Evolutionary conservation across 2,329 filamentous ascomycete species (phyloP).

Genomic region (Verticillium klebahnii): DNA sequence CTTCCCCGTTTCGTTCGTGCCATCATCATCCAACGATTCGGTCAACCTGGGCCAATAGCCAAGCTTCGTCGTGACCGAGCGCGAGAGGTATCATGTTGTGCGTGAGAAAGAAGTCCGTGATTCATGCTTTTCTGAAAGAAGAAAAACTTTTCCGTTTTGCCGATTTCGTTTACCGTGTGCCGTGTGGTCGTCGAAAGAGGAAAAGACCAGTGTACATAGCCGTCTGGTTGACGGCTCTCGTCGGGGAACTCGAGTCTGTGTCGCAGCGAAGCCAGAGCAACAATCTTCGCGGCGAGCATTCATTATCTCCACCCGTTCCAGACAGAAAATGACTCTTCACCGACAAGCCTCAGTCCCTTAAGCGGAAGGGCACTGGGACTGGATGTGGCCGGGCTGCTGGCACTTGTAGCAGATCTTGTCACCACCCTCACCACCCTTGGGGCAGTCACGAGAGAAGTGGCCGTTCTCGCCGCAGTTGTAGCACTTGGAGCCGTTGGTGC

Average conservation of each 20-base stretch:
- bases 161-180: conserved; percentile 1
- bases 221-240: not conserved
- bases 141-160: conserved; percentile 1
- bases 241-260: not conserved
- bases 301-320: not conserved
- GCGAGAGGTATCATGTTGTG: conserved; percentile 1
- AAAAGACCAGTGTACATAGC: conserved; percentile 1
- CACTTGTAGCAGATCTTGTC: conserved; percentile 99
- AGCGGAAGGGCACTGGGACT: conserved; percentile 88
- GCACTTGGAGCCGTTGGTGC: conserved; percentile 98
- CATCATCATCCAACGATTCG: not conserved
- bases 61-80: not conserved
- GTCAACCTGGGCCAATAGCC: not conserved
- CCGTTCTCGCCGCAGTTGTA: conserved; percentile 97
- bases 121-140: not conserved
- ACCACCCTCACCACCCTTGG: conserved; percentile 77
- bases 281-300: not conserved
- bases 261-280: conserved; percentile 2
- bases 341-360: conserved; percentile 26
- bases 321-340: conserved; percentile 11
- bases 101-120: not conserved
- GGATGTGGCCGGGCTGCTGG: conserved; percentile 79
- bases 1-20: conserved; percentile 3
- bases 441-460: conserved; percentile 93
- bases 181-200: not conserved